phyloP scores from a whole-genome alignment of 202 grass and related monocot genomes.

The Sporobolus alterniflorus region DNA sequence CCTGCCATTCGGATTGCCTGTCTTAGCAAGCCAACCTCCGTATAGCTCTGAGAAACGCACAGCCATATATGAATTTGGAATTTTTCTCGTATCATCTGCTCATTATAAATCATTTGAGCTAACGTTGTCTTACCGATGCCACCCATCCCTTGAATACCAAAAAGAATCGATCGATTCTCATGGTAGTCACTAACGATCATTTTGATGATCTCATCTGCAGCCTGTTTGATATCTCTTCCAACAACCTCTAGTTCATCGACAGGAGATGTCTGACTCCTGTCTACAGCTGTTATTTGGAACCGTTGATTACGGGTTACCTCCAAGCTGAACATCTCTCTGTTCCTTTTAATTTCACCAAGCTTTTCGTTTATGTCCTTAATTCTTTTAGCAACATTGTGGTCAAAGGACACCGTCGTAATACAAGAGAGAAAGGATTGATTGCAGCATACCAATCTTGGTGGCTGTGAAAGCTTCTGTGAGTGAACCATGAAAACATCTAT shows the following conservation, averaged over 20 bases:
- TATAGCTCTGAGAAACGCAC: constrained; percentile 26
- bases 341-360: constrained; percentile 9
- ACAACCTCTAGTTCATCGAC: constrained; percentile 13
- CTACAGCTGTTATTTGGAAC: constrained; percentile 2
- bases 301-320: neutral
- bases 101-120: constrained; percentile 38
- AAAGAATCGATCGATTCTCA: neutral
- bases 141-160: constrained; percentile 31
- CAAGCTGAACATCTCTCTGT: neutral
- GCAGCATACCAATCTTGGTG: neutral
- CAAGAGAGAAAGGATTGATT: neutral
- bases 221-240: neutral
- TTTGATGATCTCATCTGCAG: neutral
- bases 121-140: constrained; percentile 32
- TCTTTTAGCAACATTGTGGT: constrained; percentile 10
- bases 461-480: neutral
- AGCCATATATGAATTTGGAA: constrained; percentile 42
- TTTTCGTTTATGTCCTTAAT: constrained; percentile 11
- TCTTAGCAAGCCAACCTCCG: neutral
- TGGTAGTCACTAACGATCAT: neutral
- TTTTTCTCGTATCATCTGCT: constrained; percentile 10
- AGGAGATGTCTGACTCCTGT: constrained; percentile 17
- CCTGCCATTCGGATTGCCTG: constrained; percentile 22
- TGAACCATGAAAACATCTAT: constrained; percentile 29
- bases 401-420: neutral